Evolutionary conservation across 805 yeast genomes (phyloP), one percentile per base, ranked within the genome.

Genomic region (Yarrowia sp.): DNA sequence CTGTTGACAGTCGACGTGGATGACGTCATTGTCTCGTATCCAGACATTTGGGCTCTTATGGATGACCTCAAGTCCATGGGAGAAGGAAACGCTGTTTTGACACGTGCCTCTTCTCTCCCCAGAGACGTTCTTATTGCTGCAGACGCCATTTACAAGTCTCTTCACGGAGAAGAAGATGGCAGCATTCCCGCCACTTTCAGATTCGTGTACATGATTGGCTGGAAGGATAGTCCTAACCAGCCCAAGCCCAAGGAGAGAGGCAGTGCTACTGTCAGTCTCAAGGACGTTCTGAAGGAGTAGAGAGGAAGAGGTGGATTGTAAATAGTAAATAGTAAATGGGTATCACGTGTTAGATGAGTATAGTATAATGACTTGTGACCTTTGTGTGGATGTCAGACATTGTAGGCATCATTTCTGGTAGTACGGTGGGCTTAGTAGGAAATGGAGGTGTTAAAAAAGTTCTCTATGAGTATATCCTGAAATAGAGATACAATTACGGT

Each of bases 1-100:
- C 82, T 90, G 81, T 80, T 90, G 59, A 90, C 96, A 0, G 84
- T 90, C 52, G 96, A 90, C 72, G 87, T 89, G 9, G 96, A 90
- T 71, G 96, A 90, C 71, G 83, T 89, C 24, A 83, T 88, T 4
- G 92, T 90, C 14, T 87, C 86, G 19, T 90, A 86, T 70, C 96
- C 96, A 0, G 88, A 87, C 69, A 78, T 88, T 56, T 78, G 83
- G 64, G 81, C 90, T 2, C 75, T 90, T 41, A 80, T 90, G 77
- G 83, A 82, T 62, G 96, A 90, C 68, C 74, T 90, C 43, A 90
- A 88, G 71, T 76, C 83, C 22, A 90, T 90, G 96, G 96, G 96
- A 4, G 96, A 90, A 74, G 86, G 86, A 66, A 90, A 89, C 72
- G 86, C 95, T 2, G 83, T 85, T 26, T 69, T 69, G 24, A 68